Conservation (phyloP, 768 basidiomycete genomes). For the Leucocoprinus birnbaumii region DNA sequence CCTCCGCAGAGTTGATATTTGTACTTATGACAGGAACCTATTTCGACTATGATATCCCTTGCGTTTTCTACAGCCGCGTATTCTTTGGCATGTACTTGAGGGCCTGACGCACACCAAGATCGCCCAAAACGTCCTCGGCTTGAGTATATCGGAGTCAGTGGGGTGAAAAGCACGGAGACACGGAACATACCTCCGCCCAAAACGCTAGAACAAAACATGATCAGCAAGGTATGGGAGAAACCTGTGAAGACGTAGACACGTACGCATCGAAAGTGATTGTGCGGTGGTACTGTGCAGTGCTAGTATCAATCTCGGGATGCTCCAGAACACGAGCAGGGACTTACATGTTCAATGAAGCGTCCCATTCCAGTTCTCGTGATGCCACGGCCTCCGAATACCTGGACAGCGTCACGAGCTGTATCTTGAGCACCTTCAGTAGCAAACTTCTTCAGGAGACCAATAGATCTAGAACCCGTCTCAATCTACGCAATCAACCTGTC, state of each 20-base stretch:
- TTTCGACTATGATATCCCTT: not conserved
- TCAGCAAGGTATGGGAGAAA: constrained; percentile 13
- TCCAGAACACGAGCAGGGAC: constrained; percentile 29
- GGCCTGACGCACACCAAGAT: constrained; percentile 74
- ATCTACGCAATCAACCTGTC: constrained; percentile 24
- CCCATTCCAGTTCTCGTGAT: constrained; percentile 83
- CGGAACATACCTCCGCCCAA: constrained; percentile 5
- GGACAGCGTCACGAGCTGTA: constrained; percentile 66
- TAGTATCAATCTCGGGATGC: constrained; percentile 15
- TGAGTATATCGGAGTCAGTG: not conserved
- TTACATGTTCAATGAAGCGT: constrained; percentile 61
- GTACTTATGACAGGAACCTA: not conserved
- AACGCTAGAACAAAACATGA: not conserved
- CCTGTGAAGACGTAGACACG: constrained; percentile 15
- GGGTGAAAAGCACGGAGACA: not conserved
- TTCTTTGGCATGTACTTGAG: constrained; percentile 67
- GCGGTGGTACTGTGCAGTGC: constrained; percentile 50
- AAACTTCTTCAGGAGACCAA: constrained; percentile 71
- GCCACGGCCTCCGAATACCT: constrained; percentile 85
- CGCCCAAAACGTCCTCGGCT: constrained; percentile 68
- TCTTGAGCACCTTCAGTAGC: constrained; percentile 55
- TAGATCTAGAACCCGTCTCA: constrained; percentile 39
- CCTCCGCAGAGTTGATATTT: not conserved
- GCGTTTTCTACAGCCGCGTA: constrained; percentile 8
- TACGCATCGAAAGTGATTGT: constrained; percentile 64